Base-by-base conservation (phyloP, 2,329 filamentous ascomycete genomes). In the Mycosphaerelloides madeirae region DNA sequence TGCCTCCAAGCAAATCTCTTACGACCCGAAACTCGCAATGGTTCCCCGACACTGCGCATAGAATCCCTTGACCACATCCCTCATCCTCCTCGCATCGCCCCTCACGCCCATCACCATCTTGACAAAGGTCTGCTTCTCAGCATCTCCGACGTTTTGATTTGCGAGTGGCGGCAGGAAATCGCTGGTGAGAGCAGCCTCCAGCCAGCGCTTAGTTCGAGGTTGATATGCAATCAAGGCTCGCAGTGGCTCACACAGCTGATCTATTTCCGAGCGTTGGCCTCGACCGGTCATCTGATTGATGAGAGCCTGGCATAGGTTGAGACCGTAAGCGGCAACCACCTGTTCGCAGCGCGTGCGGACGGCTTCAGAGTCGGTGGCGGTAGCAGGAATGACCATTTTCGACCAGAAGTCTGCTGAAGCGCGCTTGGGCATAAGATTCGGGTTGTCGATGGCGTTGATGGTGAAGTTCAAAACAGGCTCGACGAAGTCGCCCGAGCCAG, bases 371-470 rank as follows among this genome's bases (percentile, higher is more conserved):
- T 49, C 9, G 65, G 28, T 68, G 59, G 53, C 66, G 5, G 75
- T 59, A 66, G 6, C 75, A 58, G 18, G 69, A 52, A 58, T 62
- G 16, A 71, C 65, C 22, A 70, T 63, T 59, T 73, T 54, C 66
- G 84, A 81, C 85, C 87, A 93, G 50, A 94, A 86, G 20, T 84
- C 80, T 7, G 82, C 79, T 1, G 87, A 79, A 2, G 84, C 79
- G 22, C 77, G 77, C 66, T 93, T 94, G 0, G 86, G 84, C 8
- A 94, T 69, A 0, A 84, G 81, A 47, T 93, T 87, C 22, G 75
- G 79, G 11, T 83, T 83, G 33, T 82, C 76, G 6, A 94, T 68
- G 6, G 86, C 81, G 55, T 79, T 77, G 11, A 93, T 69, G 0
- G 81, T 78, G 57, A 91, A 90, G 41, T 82, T 68, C 57, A 94